Base-by-base conservation (phyloP, 1,284 basidiomycete genomes). In the Puccinia novopanici region DNA sequence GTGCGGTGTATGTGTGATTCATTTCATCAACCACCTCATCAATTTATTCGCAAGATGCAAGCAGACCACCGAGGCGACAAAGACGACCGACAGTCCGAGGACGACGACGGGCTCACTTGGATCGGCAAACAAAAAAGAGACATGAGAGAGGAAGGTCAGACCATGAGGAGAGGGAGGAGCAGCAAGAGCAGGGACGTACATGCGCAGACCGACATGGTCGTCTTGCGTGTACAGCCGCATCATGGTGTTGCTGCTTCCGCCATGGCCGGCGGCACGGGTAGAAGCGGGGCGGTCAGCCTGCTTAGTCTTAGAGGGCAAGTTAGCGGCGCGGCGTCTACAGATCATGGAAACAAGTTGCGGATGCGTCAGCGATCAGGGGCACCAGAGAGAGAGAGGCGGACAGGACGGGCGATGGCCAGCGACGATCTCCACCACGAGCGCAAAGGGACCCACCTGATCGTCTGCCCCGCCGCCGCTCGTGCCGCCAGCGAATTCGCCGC, bases 211-310 rank as follows among this genome's bases (percentile, higher is more conserved):
- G 82, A 84, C 83, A 83, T 83, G 84, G 82, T 86, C 85, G 57
- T 86, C 85, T 57, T 80, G 78, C 19, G 85, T 86, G 82, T 86
- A 85, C 37, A 86, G 82, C 9, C 84, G 82, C 82, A 86, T 84
- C 85, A 86, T 86, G 34, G 85, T 86, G 80, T 83, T 86, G 40
- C 84, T 85, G 63, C 85, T 85, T 17, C 85, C 85, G 57, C 85
- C 85, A 12, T 85, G 85, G 34, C 85, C 85, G n/a, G 85, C 85
- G 15, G 84, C 84, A 12, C 85, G 82, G 24, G 85, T 82, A 65
- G 84, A 85, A 81, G 84, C 84, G 65, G 85, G 85, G 81, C 84
- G 83, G 59, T 80, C 78, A 9, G n/a, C 70, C 74, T 80, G 59
- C 27, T 80, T 67, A 27, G 22, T 48, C 48, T 83, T 82, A n/a